Conservation (phyloP, 225 moss, liverwort and hornwort genomes). For the Anthoceros angustus region DNA sequence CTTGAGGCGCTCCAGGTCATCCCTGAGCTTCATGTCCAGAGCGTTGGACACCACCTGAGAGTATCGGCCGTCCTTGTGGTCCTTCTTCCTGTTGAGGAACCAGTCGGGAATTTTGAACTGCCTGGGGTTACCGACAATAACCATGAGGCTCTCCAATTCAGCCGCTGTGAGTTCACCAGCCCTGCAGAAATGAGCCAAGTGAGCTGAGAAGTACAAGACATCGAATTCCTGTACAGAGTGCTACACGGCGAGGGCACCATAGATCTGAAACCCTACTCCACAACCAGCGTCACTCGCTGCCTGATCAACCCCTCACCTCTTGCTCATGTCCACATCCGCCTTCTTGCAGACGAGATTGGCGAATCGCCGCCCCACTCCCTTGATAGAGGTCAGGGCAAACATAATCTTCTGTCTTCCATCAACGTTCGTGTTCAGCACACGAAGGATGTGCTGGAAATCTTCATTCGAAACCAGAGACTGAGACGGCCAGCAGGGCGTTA, state of each 20-base stretch:
- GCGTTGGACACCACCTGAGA: conserved; percentile 76
- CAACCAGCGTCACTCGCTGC: neutral
- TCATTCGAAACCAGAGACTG: conserved; percentile 63
- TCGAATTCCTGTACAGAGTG: no score
- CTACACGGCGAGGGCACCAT: neutral
- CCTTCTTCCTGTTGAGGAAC: conserved; percentile 86
- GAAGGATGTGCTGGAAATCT: conserved; percentile 75
- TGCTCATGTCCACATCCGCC: conserved; percentile 73
- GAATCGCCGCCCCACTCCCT: conserved; percentile 65
- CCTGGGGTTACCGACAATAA: conserved; percentile 68
- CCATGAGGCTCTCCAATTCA: conserved; percentile 74
- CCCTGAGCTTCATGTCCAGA: conserved; percentile 79
- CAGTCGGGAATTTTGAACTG: conserved; percentile 87
- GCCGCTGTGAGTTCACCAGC: conserved; percentile 60
- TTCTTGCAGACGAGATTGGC: conserved; percentile 79
- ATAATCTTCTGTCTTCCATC: conserved; percentile 80
- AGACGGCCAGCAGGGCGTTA: neutral
- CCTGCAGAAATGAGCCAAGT: conserved; percentile 10
- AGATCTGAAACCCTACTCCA: neutral
- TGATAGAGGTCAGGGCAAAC: conserved; percentile 73
- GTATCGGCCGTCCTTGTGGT: conserved; percentile 75
- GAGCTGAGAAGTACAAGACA: no score
- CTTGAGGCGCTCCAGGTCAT: conserved; percentile 71
- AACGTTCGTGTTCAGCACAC: conserved; percentile 72
- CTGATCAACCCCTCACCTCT: conserved; percentile 20